Evolutionary conservation across 129 eudicot genomes (phyloP).

Genomic region (Lactuca sativa): DNA sequence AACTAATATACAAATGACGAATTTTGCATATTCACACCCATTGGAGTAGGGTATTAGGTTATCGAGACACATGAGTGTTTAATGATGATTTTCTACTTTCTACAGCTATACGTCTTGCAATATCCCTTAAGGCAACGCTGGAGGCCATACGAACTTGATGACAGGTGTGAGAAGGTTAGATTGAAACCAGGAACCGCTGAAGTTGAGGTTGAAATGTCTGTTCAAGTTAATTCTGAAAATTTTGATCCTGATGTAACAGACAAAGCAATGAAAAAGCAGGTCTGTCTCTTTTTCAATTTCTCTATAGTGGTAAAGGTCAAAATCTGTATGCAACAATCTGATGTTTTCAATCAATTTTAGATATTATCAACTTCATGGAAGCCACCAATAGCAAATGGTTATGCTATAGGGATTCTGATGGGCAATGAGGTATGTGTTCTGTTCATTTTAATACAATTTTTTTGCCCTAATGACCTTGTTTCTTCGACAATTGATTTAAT

Average conservation of each 20-base stretch:
- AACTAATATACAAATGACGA: neutral
- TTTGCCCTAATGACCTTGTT: no score
- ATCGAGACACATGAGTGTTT: neutral
- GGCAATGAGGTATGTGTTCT: conserved; percentile 62
- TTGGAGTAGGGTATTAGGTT: neutral
- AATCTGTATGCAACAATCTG: neutral
- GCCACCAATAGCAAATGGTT: conserved; percentile 44
- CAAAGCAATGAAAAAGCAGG: conserved; percentile 67
- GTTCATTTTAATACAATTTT: neutral
- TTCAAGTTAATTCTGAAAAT: conserved; percentile 61
- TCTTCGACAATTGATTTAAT: no score
- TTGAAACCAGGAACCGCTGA: conserved; percentile 61
- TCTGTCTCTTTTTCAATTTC: conserved; percentile 17
- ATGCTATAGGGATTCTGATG: conserved; percentile 67
- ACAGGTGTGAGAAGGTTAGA: conserved; percentile 76
- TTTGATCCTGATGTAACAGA: conserved; percentile 49
- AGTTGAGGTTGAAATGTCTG: conserved; percentile 66
- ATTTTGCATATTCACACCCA: conserved; percentile 14
- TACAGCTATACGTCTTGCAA: conserved; percentile 71
- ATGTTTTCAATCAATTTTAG: conserved; percentile 38
- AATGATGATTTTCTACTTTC: conserved; percentile 13
- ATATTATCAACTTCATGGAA: conserved; percentile 59
- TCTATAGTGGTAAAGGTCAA: neutral
- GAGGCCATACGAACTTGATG: conserved; percentile 88
- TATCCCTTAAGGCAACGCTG: conserved; percentile 77